Evolutionary conservation across 345 rosid species (phyloP).

Genomic region (Reutealis trisperma): DNA sequence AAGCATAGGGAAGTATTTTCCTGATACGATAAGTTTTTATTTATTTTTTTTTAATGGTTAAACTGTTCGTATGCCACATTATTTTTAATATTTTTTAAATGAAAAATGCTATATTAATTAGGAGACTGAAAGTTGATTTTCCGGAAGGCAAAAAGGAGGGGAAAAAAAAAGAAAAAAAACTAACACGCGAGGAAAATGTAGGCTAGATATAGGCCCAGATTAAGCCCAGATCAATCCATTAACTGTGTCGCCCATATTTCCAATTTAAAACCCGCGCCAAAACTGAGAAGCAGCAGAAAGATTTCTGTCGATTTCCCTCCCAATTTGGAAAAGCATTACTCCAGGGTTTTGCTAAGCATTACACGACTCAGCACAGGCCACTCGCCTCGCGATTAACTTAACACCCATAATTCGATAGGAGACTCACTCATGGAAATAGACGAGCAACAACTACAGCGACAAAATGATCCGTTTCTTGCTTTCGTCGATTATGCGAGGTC

Average conservation of each 20-base stretch:
- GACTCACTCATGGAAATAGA: constrained; percentile 44
- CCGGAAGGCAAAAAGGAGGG: too few relatives aligned
- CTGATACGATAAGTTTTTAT: too few relatives aligned
- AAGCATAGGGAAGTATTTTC: too few relatives aligned
- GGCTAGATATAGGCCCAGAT: too few relatives aligned
- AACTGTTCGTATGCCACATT: too few relatives aligned
- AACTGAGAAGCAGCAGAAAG: background rate
- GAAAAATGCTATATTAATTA: too few relatives aligned
- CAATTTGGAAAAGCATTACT: background rate
- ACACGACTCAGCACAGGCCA: background rate
- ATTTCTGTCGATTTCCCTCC: constrained; percentile 18
- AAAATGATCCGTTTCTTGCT: constrained; percentile 66
- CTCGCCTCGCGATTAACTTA: background rate
- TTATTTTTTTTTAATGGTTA: too few relatives aligned
- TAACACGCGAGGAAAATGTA: too few relatives aligned
- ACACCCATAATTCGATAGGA: constrained; percentile 12
- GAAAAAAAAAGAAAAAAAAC: too few relatives aligned
- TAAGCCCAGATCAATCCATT: too few relatives aligned
- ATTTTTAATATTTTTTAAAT: too few relatives aligned
- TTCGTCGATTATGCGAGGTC: constrained; percentile 73
- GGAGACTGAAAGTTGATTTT: too few relatives aligned
- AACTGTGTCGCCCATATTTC: background rate
- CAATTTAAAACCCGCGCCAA: constrained; percentile 5
- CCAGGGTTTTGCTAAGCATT: background rate
- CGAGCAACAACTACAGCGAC: constrained; percentile 9